Evolutionary conservation across 2,329 filamentous ascomycete species (phyloP), one percentile per base, ranked within the genome.

Genomic region (Neofusicoccum sp.): DNA sequence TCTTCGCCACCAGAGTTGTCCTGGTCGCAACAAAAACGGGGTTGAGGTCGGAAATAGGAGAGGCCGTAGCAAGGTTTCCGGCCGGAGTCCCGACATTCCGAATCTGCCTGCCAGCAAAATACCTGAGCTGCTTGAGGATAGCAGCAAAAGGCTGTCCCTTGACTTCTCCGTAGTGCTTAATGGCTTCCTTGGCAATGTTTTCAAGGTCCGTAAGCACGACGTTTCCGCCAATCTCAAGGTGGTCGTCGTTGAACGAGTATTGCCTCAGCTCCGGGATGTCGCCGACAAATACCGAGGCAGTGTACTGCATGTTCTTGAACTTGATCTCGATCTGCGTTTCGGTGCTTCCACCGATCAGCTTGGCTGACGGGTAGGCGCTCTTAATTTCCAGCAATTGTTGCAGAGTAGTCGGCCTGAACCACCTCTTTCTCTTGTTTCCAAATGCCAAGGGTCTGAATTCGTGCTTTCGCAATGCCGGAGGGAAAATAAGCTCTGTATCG

Each of bases 281-380:
- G 9, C 93, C 93, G 8, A 98, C 90, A 66, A 89, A 98, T 0
- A 99, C 90, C 0, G 93, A 97, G 1, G 90, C 86, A 3, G 89
- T 88, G 71, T 98, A 98, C 68, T 92, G 85, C 80, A 96, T 85
- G 1, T 89, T 91, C 78, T 98, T 98, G 84, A 99, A 98, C 76
- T 96, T 97, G 78, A 96, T 90, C 76, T 99, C 95, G 63, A 99
- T 98, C 75, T 98, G 95, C 0, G 93, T 98, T 75, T 99, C 95
- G 2, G 93, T 96, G 72, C 92, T 96, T 63, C 95, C 95, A 53
- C 92, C 93, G 63, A 99, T 96, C 63, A 99, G 86, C 75, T 98
- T 99, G 4, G 93, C 91, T 28, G 88, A 86, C 0, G 93, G 93
- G 66, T 91, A 88, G 0, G 84, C 86, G 68, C 82, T 87, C 79